Evolutionary conservation across 2,329 filamentous ascomycete genomes (phyloP).

Genomic region (Epichloe bromicola): DNA sequence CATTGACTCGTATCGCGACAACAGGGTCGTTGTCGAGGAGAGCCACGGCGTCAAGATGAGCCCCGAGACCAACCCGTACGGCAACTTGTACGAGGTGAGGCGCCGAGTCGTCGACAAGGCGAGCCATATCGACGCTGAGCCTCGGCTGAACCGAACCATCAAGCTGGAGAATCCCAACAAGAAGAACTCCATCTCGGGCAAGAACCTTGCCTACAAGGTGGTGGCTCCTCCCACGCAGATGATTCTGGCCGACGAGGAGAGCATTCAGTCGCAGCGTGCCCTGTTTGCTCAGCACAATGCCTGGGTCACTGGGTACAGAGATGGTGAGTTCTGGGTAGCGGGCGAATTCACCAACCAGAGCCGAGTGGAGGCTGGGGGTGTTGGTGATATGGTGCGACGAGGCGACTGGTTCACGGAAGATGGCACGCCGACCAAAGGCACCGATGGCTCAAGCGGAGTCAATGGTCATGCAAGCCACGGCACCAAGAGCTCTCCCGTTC

Average conservation of each 20-base stretch:
- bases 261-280: constrained; percentile 29
- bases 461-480: constrained; percentile 1
- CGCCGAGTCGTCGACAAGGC: constrained; percentile 33
- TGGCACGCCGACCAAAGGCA: constrained; percentile 7
- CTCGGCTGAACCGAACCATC: constrained; percentile 35
- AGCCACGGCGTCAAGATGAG: constrained; percentile 25
- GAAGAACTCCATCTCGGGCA: constrained; percentile 34
- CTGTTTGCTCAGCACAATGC: constrained; percentile 32
- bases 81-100: constrained; percentile 45
- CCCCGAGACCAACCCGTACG: constrained; percentile 43
- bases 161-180: constrained; percentile 34
- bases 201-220: constrained; percentile 37
- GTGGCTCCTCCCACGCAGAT: constrained; percentile 31
- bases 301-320: constrained; percentile 36
- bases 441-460: constrained; percentile 1
- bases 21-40: constrained; percentile 33
- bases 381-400: constrained; percentile 32
- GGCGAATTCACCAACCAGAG: constrained; percentile 40
- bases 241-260: constrained; percentile 28
- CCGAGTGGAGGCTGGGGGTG: constrained; percentile 27
- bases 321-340: constrained; percentile 37
- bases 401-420: constrained; percentile 31
- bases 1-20: constrained; percentile 38
- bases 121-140: constrained; percentile 38
- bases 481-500: constrained; percentile 20